Evolutionary conservation across 208 protist species (phyloP).

Genomic region (Crithidia fasciculata): DNA sequence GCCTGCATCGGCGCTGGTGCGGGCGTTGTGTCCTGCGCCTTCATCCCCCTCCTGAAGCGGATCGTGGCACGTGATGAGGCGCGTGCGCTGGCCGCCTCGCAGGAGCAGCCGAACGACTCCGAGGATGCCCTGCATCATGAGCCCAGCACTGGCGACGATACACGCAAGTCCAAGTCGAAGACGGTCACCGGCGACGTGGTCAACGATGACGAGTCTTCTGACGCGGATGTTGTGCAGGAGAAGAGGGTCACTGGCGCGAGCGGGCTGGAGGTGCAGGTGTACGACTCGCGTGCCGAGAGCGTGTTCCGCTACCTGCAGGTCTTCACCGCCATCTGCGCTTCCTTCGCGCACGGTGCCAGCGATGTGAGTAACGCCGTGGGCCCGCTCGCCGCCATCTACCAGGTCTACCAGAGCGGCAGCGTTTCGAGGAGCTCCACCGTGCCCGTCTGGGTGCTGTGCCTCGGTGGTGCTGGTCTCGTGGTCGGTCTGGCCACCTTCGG

Average conservation of each 20-base stretch:
- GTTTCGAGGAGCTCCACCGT: background rate
- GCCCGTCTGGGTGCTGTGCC: background rate
- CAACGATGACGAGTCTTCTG: background rate
- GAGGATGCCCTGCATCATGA: background rate
- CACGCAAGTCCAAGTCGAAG: background rate
- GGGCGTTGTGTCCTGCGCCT: background rate
- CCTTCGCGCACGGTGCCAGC: background rate
- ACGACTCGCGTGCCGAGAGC: background rate
- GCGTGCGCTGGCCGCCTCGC: background rate
- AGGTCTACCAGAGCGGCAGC: background rate
- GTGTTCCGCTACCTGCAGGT: background rate
- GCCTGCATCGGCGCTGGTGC: background rate
- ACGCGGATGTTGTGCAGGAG: background rate
- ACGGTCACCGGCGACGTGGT: background rate
- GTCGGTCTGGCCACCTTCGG: background rate
- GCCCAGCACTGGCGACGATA: background rate
- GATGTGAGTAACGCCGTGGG: background rate
- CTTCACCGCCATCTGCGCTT: background rate
- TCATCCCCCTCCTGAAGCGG: background rate
- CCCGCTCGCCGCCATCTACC: background rate
- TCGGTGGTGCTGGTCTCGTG: background rate
- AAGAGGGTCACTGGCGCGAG: background rate
- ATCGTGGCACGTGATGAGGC: background rate
- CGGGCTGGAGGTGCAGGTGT: background rate
- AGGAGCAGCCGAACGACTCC: background rate